Evolutionary conservation across 2,329 filamentous ascomycete species (phyloP), one percentile per base, ranked within the genome.

Genomic region (Cordyceps fumosorosea): DNA sequence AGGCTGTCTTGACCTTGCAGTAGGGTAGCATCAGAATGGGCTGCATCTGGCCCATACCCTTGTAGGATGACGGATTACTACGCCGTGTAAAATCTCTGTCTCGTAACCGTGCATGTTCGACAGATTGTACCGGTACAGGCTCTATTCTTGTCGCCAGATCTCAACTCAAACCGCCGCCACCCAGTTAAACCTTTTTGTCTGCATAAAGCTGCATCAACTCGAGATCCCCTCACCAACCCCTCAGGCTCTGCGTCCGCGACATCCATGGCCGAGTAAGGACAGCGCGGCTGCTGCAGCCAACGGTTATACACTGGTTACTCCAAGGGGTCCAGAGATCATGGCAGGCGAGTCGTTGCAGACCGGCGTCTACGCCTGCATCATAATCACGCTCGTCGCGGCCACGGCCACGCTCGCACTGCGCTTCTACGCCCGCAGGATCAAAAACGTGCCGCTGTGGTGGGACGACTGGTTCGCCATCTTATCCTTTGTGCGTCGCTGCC

Each of bases 381-480:
- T 65, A 20, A n/a, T 32, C 32, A 54, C 55, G 2, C 44, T 64
- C 3, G 11, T 62, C 20, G 45, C 54, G 2, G 37, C 64, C 6
- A 22, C 55, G 16, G 26, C 54, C 11, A 50, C 60, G n/a, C 53
- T 65, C 44, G 47, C 10, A 4, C 32, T 65, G 32, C 64, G 64
- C 20, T 64, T 64, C 34, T 64, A 65, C 42, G 64, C 64, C 14
- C 59, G 64, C 16, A 54, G 32, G 7, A 44, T 63, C 11, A 65
- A 63, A 24, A 52, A 48, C 22, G 29, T 62, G 37, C 37, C 10
- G 14, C 42, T 63, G 8, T 65, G 63, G 62, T 64, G 63, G 62
- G 64, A 65, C 37, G 64, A 65, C 52, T 63, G 57, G 42, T 56
- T 65, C 16, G 64, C 64, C 4, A 40, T 64, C 2, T 37, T 64